A percentile compares a stretch with the other conserved stretches of the same genome.
phyloP scores from a whole-genome alignment of 495 filamentous ascomycete genomes.

The Trichoderma parareesei region DNA sequence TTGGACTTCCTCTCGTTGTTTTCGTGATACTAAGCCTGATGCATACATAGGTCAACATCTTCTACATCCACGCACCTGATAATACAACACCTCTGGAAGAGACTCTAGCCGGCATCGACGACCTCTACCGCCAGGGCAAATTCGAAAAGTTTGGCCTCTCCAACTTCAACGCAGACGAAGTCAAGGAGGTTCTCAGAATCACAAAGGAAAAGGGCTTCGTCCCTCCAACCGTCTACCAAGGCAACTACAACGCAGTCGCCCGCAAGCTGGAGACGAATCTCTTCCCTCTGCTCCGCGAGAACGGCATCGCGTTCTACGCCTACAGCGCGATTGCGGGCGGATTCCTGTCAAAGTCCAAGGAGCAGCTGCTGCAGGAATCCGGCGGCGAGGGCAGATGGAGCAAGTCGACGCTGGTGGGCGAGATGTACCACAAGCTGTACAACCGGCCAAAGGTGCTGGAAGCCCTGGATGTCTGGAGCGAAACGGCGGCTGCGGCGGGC shows the following conservation, averaged over 20 bases:
- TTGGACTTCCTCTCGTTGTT: neutral
- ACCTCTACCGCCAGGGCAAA: slow-evolving; percentile 38
- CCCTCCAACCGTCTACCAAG: slow-evolving; percentile 54
- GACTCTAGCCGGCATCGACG: slow-evolving; percentile 40
- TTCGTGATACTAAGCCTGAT: neutral
- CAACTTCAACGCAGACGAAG: slow-evolving; percentile 46
- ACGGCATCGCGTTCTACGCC: slow-evolving; percentile 38
- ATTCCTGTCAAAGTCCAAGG: slow-evolving; percentile 29
- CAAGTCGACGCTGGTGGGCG: slow-evolving; percentile 13
- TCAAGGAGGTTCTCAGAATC: slow-evolving; percentile 42
- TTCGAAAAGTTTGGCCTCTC: slow-evolving; percentile 40
- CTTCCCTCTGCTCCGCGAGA: slow-evolving; percentile 39
- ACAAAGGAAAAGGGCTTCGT: slow-evolving; percentile 46
- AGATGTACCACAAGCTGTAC: slow-evolving; percentile 37
- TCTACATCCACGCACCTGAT: slow-evolving; percentile 45
- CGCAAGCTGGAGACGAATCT: slow-evolving; percentile 37
- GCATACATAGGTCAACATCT: slow-evolving; percentile 39
- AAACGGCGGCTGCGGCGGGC: slow-evolving; percentile 36
- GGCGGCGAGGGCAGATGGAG: slow-evolving; percentile 31
- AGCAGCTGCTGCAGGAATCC: slow-evolving; percentile 15
- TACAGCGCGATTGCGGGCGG: slow-evolving; percentile 44
- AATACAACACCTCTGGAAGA: slow-evolving; percentile 37
- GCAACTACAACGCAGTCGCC: slow-evolving; percentile 55
- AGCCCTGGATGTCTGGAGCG: slow-evolving; percentile 41
- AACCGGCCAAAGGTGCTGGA: slow-evolving; percentile 29